These are phyloP conservation scores for Candida glucosophila DNA, from an alignment of 1,139 yeast species.

Conservation along the genomic window DNA sequence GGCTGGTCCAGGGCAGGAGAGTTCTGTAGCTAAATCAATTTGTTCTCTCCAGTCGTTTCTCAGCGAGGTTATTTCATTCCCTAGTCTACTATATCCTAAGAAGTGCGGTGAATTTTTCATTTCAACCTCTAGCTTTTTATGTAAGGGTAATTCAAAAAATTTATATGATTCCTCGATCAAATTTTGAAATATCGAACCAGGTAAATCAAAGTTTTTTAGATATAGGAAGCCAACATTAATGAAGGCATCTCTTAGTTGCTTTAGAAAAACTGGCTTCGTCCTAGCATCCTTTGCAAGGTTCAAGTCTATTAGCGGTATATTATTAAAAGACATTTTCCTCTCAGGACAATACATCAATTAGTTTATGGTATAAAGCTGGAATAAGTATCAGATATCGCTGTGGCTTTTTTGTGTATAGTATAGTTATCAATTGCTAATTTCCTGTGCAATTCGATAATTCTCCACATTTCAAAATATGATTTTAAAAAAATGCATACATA, in stretches of 20 bases:
- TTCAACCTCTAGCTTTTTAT: conserved; percentile 43
- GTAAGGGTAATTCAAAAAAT: conserved; percentile 47
- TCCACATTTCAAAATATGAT: no score
- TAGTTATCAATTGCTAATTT: no score
- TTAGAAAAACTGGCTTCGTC: conserved; percentile 36
- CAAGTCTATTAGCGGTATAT: conserved; percentile 30
- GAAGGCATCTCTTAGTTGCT: conserved; percentile 42
- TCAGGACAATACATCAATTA: no score
- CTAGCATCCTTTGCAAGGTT: conserved; percentile 23
- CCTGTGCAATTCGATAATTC: no score
- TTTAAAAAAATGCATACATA: no score
- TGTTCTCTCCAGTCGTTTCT: conserved; percentile 61
- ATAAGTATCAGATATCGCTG: no score
- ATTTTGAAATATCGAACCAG: conserved; percentile 24
- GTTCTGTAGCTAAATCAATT: conserved; percentile 57
- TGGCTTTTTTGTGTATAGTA: no score
- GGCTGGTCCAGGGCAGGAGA: conserved; percentile 37
- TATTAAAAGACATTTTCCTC: conserved; percentile 18
- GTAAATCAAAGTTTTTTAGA: conserved; percentile 37
- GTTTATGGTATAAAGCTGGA: no score
- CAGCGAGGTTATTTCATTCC: conserved; percentile 57
- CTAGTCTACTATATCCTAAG: conserved; percentile 57
- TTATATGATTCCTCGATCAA: conserved; percentile 35
- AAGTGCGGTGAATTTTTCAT: conserved; percentile 62
- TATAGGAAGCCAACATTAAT: conserved; percentile 57